These are phyloP conservation scores for Pilatotrama ljubarskyi DNA, from an alignment of 768 basidiomycete species.

Conservation along the genomic window DNA sequence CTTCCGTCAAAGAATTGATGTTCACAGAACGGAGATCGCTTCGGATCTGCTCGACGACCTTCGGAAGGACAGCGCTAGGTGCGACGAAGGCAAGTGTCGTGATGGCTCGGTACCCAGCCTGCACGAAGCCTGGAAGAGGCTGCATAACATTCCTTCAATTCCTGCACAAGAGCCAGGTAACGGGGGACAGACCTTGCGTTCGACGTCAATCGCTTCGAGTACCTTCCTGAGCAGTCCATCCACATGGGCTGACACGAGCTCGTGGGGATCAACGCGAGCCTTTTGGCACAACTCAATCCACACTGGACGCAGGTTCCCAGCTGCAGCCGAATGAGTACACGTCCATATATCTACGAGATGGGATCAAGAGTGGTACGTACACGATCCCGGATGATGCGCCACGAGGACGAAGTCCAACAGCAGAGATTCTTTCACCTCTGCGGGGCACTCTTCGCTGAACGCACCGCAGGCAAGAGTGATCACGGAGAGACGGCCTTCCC, in stretches of 20 bases:
- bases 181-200: conserved; percentile 45
- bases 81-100: conserved; percentile 81
- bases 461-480: conserved; percentile 54
- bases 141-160: background rate
- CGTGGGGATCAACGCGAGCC: conserved; percentile 64
- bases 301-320: conserved; percentile 49
- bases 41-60: conserved; percentile 65
- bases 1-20: conserved; percentile 65
- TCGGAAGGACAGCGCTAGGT: conserved; percentile 65
- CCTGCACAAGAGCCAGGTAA: background rate
- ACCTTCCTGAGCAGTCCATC: conserved; percentile 52
- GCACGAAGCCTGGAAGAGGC: conserved; percentile 38
- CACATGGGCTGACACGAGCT: conserved; percentile 51
- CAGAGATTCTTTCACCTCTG: conserved; percentile 42
- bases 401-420: conserved; percentile 62
- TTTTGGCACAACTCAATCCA: conserved; percentile 87
- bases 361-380: conserved; percentile 53
- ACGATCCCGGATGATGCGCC: conserved; percentile 62
- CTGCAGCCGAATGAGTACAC: conserved; percentile 28
- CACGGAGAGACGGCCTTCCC: conserved; percentile 51
- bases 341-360: background rate
- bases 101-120: conserved; percentile 74
- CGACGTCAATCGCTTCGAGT: conserved; percentile 45
- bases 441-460: conserved; percentile 46
- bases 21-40: conserved; percentile 59